These are phyloP conservation scores for Talaromyces sp. DNA, from an alignment of 2,329 filamentous ascomycete species.

Conservation along the genomic window DNA sequence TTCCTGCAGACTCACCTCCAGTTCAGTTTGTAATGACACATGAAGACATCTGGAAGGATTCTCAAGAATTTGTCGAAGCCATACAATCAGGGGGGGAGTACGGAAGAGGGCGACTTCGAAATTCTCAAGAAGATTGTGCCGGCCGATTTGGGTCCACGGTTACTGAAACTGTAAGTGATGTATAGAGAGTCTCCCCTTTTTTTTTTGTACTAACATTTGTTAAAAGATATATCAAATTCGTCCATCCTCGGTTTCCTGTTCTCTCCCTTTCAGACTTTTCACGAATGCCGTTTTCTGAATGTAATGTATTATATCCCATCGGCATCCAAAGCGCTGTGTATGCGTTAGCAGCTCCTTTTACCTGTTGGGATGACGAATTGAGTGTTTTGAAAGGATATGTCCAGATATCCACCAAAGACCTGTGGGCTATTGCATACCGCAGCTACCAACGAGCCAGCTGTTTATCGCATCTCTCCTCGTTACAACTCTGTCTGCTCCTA, in stretches of 20 bases:
- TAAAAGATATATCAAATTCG: constrained; percentile 4
- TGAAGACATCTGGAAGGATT: constrained; percentile 9
- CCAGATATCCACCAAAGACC: neutral
- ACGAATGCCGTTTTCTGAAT: neutral
- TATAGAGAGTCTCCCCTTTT: neutral
- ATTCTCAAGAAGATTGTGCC: constrained; percentile 1
- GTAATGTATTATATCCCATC: neutral
- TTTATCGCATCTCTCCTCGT: neutral
- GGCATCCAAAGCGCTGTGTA: constrained; percentile 1
- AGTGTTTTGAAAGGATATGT: constrained; percentile 3
- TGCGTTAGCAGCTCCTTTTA: neutral
- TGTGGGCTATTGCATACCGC: constrained; percentile 2
- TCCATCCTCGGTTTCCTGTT: constrained; percentile 9
- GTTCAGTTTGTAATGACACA: constrained; percentile 5
- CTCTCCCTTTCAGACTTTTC: constrained; percentile 1
- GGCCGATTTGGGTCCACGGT: neutral
- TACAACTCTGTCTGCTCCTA: constrained; percentile 5
- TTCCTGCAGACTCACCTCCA: neutral
- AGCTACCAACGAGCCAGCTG: neutral
- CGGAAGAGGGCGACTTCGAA: neutral
- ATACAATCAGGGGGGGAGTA: neutral
- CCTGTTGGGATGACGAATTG: constrained; percentile 1
- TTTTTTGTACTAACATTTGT: neutral
- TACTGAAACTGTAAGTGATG: neutral
- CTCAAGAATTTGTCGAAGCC: neutral